Conservation (phyloP, 2,329 filamentous ascomycete species). For the Nakataea oryzae region DNA sequence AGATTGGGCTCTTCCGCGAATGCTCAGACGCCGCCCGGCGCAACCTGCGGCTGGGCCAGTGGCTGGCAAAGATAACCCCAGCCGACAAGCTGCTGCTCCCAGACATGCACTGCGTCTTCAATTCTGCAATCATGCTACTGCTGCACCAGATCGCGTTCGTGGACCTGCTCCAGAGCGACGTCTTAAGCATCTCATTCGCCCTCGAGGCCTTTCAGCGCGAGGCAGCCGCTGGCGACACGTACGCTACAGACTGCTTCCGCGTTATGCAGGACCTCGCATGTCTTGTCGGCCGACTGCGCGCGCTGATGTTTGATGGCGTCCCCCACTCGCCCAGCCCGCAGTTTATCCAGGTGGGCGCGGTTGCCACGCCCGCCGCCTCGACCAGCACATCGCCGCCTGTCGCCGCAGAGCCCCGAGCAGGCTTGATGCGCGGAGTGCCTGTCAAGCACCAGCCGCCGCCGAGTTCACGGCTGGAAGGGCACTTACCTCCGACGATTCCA, state of each 20-base stretch:
- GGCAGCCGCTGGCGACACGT: conserved; percentile 24
- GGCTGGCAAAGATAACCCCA: conserved; percentile 23
- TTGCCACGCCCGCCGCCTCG: neutral
- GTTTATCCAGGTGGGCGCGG: neutral
- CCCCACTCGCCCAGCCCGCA: conserved; percentile 2
- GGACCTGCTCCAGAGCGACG: conserved; percentile 16
- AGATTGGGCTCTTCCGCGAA: conserved; percentile 19
- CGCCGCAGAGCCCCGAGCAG: too few relatives aligned
- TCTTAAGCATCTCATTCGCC: conserved; percentile 26
- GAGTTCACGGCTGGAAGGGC: neutral
- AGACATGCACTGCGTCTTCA: conserved; percentile 38
- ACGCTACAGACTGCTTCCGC: conserved; percentile 15
- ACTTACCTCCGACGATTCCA: neutral
- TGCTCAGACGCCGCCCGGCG: conserved; percentile 33
- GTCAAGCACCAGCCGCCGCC: neutral
- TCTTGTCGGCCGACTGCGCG: conserved; percentile 2
- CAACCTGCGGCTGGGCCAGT: conserved; percentile 33
- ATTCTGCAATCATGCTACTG: conserved; percentile 35
- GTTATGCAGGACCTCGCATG: conserved; percentile 5
- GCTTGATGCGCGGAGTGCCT: neutral
- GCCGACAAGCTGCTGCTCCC: conserved; percentile 30
- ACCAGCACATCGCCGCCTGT: neutral
- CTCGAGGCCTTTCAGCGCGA: conserved; percentile 29
- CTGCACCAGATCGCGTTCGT: conserved; percentile 31
- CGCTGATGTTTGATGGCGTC: conserved; percentile 4